Percentiles rank a stretch among this genome's conserved stretches.
Evolutionary conservation across 257 asterid species (phyloP).

Genomic region (Nicotiana noctiflora): DNA sequence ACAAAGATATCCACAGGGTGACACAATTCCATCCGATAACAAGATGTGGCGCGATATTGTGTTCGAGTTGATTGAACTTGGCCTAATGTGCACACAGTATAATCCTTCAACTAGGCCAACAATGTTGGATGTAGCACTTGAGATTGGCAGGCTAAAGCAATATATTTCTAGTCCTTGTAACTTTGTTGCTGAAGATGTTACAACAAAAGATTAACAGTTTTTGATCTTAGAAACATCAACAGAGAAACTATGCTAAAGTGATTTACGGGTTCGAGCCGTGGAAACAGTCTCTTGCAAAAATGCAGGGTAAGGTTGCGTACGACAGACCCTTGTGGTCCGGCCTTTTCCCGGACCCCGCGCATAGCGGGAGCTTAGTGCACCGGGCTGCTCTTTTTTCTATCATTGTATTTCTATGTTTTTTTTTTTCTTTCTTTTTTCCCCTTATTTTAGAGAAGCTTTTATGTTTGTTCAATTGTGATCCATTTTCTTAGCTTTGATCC

Average conservation of each 20-base stretch:
- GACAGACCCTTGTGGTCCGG: background rate
- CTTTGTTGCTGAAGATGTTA: conserved; percentile 24
- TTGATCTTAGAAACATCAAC: background rate
- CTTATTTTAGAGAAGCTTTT: background rate
- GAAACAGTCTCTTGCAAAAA: no score
- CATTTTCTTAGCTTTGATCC: background rate
- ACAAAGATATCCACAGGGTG: conserved; percentile 23
- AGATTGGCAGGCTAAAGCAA: conserved; percentile 45
- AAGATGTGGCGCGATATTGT: conserved; percentile 39
- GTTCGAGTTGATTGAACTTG: conserved; percentile 57
- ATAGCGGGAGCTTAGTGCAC: background rate
- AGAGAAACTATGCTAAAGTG: background rate
- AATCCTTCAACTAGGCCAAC: conserved; percentile 62
- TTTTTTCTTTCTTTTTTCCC: background rate
- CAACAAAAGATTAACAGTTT: background rate
- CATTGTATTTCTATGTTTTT: no score
- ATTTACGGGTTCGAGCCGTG: no score
- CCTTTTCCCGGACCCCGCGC: background rate
- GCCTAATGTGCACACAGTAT: conserved; percentile 61
- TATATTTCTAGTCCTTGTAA: conserved; percentile 37
- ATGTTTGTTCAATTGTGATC: background rate
- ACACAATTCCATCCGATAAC: conserved; percentile 5
- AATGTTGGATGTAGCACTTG: conserved; percentile 68
- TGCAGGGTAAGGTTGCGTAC: no score
- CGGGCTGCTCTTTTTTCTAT: background rate